A percentile compares a stretch with the other conserved stretches of the same genome.
phyloP scores from a whole-genome alignment of 768 basidiomycete species.

The Hirschioporus abietinus region DNA sequence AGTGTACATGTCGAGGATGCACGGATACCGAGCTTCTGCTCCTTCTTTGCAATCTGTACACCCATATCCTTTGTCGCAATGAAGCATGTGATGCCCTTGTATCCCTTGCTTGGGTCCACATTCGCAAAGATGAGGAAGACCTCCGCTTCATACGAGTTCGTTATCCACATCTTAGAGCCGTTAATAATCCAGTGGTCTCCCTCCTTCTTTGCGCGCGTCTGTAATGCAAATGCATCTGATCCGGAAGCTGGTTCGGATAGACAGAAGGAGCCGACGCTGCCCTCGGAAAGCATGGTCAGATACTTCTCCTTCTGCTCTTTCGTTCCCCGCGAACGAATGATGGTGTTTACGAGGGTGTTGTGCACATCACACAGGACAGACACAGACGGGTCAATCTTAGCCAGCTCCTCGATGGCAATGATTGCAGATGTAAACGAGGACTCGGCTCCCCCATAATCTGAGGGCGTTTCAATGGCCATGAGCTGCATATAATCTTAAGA shows the following conservation, averaged over 20 bases:
- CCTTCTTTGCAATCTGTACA: constrained; percentile 95
- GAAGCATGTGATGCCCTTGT: constrained; percentile 99
- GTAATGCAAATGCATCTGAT: constrained; percentile 95
- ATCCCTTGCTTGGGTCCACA: constrained; percentile 87
- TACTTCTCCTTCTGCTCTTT: constrained; percentile 84
- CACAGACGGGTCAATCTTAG: constrained; percentile 92
- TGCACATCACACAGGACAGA: constrained; percentile 97
- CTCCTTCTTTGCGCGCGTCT: constrained; percentile 86
- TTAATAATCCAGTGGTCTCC: constrained; percentile 84
- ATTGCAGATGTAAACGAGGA: constrained; percentile 93
- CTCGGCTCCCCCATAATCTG: constrained; percentile 81
- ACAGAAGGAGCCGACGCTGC: constrained; percentile 91
- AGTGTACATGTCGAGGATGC: constrained; percentile 94
- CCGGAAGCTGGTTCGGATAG: constrained; percentile 90
- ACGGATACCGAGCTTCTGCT: constrained; percentile 95
- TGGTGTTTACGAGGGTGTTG: constrained; percentile 96
- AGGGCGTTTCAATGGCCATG: constrained; percentile 94
- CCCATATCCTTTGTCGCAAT: constrained; percentile 96
- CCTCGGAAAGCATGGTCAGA: constrained; percentile 75
- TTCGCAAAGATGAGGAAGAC: constrained; percentile 95
- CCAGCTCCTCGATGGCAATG: constrained; percentile 95
- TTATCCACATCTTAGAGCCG: constrained; percentile 99
- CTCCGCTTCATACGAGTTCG: constrained; percentile 89
- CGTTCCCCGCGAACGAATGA: constrained; percentile 81
- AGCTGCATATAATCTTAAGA: constrained; percentile 43